phyloP scores from a whole-genome alignment of 495 filamentous ascomycete genomes.

The Penicillium manginii region DNA sequence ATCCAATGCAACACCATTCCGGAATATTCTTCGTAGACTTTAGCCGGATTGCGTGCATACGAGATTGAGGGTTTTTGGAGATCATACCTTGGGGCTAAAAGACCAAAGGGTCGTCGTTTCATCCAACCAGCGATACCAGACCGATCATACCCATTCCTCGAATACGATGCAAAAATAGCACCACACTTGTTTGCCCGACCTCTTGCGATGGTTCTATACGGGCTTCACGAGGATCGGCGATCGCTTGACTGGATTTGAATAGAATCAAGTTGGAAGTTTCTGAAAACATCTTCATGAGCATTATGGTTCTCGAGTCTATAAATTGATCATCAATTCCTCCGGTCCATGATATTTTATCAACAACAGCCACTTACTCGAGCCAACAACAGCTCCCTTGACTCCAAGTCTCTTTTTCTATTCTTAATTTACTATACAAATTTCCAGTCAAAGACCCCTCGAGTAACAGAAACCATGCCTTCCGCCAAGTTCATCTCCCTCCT shows the following conservation, averaged over 20 bases:
- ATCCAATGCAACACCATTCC: neutral
- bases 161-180: neutral
- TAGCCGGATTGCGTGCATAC: neutral
- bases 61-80: neutral
- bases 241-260: too few relatives aligned
- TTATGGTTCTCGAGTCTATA: neutral
- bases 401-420: too few relatives aligned
- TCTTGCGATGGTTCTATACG: neutral
- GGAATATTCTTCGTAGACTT: constrained; percentile 1
- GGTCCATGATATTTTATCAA: neutral
- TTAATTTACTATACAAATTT: too few relatives aligned
- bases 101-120: neutral
- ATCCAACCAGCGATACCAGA: neutral
- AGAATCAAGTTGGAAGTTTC: too few relatives aligned
- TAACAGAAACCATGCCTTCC: neutral
- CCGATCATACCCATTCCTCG: neutral
- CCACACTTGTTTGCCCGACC: too few relatives aligned
- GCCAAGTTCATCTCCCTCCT: neutral
- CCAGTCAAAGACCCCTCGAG: too few relatives aligned
- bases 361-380: neutral
- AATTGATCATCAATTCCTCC: neutral
- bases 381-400: too few relatives aligned
- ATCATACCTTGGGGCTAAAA: neutral
- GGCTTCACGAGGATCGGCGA: neutral
- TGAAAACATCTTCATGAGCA: too few relatives aligned